Evolutionary conservation across 2,329 filamentous ascomycete genomes (phyloP).

Genomic region (Aspergillus brunneoviolaceus): DNA sequence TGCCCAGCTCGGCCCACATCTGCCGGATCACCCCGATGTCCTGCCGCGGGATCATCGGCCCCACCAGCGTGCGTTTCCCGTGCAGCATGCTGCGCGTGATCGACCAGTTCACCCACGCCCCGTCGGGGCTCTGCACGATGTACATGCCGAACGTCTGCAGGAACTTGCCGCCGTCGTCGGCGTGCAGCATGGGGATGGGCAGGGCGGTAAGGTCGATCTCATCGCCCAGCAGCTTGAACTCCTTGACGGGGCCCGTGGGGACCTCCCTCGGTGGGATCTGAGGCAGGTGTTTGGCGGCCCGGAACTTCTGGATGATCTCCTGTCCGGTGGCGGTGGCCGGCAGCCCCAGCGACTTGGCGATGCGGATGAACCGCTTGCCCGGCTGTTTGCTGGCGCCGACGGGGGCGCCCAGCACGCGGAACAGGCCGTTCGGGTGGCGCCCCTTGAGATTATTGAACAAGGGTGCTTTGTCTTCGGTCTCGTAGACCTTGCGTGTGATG

Average conservation of each 20-base stretch:
- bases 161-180: constrained; percentile 52
- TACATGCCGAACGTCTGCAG: constrained; percentile 54
- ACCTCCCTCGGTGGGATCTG: constrained; percentile 38
- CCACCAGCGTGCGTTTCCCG: constrained; percentile 43
- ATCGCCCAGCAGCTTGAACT: constrained; percentile 38
- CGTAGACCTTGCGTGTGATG: constrained; percentile 49
- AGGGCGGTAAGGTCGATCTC: constrained; percentile 47
- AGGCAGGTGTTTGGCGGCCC: constrained; percentile 32
- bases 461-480: constrained; percentile 49
- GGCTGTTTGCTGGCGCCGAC: constrained; percentile 37
- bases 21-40: constrained; percentile 50
- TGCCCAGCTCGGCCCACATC: constrained; percentile 48
- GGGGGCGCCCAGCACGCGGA: constrained; percentile 50
- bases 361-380: constrained; percentile 40
- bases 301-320: constrained; percentile 46
- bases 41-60: constrained; percentile 48
- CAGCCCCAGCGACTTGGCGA: constrained; percentile 46
- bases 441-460: constrained; percentile 56
- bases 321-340: constrained; percentile 38
- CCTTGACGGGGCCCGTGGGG: constrained; percentile 45
- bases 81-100: constrained; percentile 48
- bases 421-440: constrained; percentile 44
- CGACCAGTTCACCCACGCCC: constrained; percentile 47
- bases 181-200: constrained; percentile 46
- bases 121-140: constrained; percentile 47